Percentiles rank a stretch among this genome's conserved stretches.
These are phyloP conservation scores for Kazachstania viticola DNA, from an alignment of 805 yeast species.

Conservation along the genomic window DNA sequence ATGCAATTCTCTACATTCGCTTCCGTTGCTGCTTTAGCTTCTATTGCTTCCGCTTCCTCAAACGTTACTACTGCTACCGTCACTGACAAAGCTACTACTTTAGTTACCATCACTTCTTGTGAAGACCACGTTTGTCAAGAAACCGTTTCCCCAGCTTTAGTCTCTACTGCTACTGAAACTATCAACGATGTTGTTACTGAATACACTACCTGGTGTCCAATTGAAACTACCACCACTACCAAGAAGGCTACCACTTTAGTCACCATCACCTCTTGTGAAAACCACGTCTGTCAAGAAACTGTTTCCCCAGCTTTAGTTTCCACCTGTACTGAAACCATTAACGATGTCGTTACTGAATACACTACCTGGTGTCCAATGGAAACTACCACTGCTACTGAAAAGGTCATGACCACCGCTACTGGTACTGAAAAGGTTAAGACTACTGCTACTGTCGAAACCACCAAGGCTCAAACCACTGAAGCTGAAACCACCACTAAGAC, in stretches of 20 bases:
- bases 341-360: conserved; percentile 20
- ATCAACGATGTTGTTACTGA: conserved; percentile 20
- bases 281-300: conserved; percentile 23
- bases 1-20: conserved; percentile 34
- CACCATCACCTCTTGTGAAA: conserved; percentile 28
- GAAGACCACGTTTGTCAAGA: conserved; percentile 23
- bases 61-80: conserved; percentile 19
- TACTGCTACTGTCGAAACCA: conserved; percentile 16
- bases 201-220: conserved; percentile 27
- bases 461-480: conserved; percentile 21
- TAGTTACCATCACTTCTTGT: conserved; percentile 29
- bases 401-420: conserved; percentile 21
- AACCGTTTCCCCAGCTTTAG: conserved; percentile 26
- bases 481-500: conserved; percentile 6
- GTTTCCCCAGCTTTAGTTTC: conserved; percentile 27
- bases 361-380: conserved; percentile 27
- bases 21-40: conserved; percentile 24
- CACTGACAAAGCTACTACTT: conserved; percentile 19
- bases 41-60: conserved; percentile 19
- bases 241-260: conserved; percentile 24
- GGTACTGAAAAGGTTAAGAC: conserved; percentile 12
- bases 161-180: conserved; percentile 27
- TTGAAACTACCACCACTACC: conserved; percentile 19
- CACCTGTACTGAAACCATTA: conserved; percentile 25
- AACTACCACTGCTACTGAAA: conserved; percentile 17